Percentiles rank a stretch among this genome's conserved stretches.
These are phyloP conservation scores for Septoria petroselini DNA, from an alignment of 2,329 filamentous ascomycete genomes.

Conservation along the genomic window DNA sequence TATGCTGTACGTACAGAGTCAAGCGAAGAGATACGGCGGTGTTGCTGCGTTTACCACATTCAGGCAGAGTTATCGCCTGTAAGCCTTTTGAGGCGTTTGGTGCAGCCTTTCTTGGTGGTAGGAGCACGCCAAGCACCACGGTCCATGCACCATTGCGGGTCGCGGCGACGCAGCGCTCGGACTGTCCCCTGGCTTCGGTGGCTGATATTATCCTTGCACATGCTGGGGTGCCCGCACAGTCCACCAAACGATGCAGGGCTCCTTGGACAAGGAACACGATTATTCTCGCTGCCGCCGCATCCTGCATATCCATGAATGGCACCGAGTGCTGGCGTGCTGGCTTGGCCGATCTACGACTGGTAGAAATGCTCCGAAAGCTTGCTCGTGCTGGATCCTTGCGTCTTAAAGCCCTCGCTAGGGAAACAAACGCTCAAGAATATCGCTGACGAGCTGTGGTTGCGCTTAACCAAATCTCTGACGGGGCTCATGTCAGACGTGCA, in stretches of 20 bases:
- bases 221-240: slow-evolving; percentile 10
- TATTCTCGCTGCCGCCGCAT: slow-evolving; percentile 9
- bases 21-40: slow-evolving; percentile 1
- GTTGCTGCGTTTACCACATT: slow-evolving; percentile 10
- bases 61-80: slow-evolving; percentile 8
- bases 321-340: slow-evolving; percentile 12
- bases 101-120: slow-evolving; percentile 7
- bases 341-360: slow-evolving; percentile 15
- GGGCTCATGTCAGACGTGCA: slow-evolving; percentile 30
- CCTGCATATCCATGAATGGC: slow-evolving; percentile 10
- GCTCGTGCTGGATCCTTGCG: slow-evolving; percentile 17
- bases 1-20: neutral
- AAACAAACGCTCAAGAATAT: slow-evolving; percentile 27
- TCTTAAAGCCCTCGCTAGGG: slow-evolving; percentile 23
- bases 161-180: slow-evolving; percentile 9
- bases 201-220: slow-evolving; percentile 12
- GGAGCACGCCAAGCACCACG: slow-evolving; percentile 6
- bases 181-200: slow-evolving; percentile 11
- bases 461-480: slow-evolving; percentile 15
- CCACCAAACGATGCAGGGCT: slow-evolving; percentile 6
- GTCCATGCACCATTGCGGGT: slow-evolving; percentile 6
- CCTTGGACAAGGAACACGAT: slow-evolving; percentile 5
- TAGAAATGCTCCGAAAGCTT: slow-evolving; percentile 19
- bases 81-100: slow-evolving; percentile 13
- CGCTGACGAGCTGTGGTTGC: slow-evolving; percentile 24